phyloP scores from a whole-genome alignment of 352 stramenopile species.

The Globisporangium yorkense region DNA sequence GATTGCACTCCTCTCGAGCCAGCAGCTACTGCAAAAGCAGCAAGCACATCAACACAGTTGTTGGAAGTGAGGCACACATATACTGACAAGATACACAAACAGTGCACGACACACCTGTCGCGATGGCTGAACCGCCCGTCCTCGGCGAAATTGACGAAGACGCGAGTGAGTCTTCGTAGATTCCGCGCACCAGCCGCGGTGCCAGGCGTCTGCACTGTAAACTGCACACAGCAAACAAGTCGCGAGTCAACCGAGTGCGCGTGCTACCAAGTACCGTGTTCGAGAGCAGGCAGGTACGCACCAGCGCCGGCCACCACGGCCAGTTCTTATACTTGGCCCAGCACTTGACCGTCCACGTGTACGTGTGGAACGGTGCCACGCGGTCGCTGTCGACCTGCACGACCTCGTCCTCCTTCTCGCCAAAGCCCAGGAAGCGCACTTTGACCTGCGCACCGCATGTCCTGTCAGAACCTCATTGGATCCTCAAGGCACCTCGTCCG shows the following conservation, averaged over 20 bases:
- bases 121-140: constrained; percentile 22
- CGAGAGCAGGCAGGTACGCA: constrained; percentile 14
- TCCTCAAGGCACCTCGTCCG: too few species aligned
- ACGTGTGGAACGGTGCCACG: constrained; percentile 70
- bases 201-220: constrained; percentile 51
- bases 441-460: neutral
- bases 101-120: neutral
- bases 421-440: constrained; percentile 59
- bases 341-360: constrained; percentile 72
- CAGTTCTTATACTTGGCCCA: constrained; percentile 82
- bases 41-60: neutral
- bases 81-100: neutral
- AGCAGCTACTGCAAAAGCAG: constrained; percentile 24
- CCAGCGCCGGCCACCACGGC: constrained; percentile 64
- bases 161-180: constrained; percentile 21
- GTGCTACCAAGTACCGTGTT: neutral
- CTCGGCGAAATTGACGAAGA: constrained; percentile 57
- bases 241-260: neutral
- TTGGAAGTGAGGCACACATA: neutral
- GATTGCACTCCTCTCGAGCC: constrained; percentile 28
- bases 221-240: constrained; percentile 16
- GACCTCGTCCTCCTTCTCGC: constrained; percentile 40
- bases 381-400: constrained; percentile 37
- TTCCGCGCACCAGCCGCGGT: constrained; percentile 23
- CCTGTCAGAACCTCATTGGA: neutral